Evolutionary conservation across 768 basidiomycete genomes (phyloP).

Genomic region (Naganishia friedmannii): DNA sequence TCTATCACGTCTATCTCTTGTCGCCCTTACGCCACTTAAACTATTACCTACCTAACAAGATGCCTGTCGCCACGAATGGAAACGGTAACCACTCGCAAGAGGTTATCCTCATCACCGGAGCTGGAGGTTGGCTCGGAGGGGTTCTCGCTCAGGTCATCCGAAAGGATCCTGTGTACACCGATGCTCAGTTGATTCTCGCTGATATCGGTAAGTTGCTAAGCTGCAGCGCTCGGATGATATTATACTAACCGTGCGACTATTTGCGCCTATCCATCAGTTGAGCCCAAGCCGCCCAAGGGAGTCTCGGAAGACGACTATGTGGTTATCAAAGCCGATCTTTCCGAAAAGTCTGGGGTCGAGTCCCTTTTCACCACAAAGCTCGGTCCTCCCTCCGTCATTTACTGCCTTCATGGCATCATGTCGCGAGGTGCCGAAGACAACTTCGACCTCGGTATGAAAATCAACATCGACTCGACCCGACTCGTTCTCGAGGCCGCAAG

Average conservation of each 20-base stretch:
- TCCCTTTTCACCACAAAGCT: conserved; percentile 47
- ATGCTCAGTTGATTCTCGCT: conserved; percentile 58
- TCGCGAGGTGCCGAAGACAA: conserved; percentile 50
- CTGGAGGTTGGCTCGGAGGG: conserved; percentile 49
- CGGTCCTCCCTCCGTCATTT: conserved; percentile 49
- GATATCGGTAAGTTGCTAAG: conserved; percentile 52
- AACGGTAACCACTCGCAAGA: conserved; percentile 30
- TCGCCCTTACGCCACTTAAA: neutral
- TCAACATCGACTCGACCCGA: conserved; percentile 63
- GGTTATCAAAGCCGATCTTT: conserved; percentile 48
- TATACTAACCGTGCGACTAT: neutral
- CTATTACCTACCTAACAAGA: neutral
- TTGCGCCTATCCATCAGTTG: conserved; percentile 33
- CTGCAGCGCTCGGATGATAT: neutral
- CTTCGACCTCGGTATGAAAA: conserved; percentile 53
- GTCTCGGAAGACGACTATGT: conserved; percentile 38
- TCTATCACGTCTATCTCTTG: too few relatives aligned
- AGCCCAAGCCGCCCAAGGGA: conserved; percentile 48
- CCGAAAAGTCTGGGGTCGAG: conserved; percentile 41
- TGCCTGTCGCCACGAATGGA: conserved; percentile 33
- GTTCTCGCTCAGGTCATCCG: conserved; percentile 46
- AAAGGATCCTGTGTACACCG: conserved; percentile 47
- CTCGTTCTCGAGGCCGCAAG: conserved; percentile 50
- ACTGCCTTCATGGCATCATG: conserved; percentile 53
- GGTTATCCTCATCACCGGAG: conserved; percentile 44